Base-by-base conservation (phyloP, 176 grass and related monocot genomes). In the Saccharum officinarum region DNA sequence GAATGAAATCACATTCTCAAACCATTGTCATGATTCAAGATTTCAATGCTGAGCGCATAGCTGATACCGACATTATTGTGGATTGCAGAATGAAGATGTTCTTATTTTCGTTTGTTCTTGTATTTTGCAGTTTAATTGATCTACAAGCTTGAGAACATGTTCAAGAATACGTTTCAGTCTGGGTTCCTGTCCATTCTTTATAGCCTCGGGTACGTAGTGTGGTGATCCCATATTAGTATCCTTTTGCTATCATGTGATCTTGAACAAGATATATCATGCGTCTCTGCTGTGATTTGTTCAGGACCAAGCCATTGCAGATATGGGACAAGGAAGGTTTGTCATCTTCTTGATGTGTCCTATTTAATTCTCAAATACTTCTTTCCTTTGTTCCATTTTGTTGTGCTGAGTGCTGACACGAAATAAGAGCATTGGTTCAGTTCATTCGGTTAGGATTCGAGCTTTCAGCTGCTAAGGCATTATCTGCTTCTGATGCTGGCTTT, bases 301-400 rank as follows among this genome's bases (percentile, higher is more conserved):
- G 97, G 88, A 98, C 89, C 74, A 98, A 95, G 60, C 97, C 97
- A 84, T 85, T 98, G 88, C 97, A 98, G 92, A 98, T 98, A 90
- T 96, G 97, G 93, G 93, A 95, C 65, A 98, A 98, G 86, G 97
- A 98, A 92, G 93, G 93, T 98, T 63, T 1, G 77, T 79, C 76
- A 77, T 84, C 39, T 81, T 88, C 47, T 59, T 77, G 18, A 37
- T 71, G 69, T 33, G 15, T 60, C 78, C 33, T 31, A 3, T 67
- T 49, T 40, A 80, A 1, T 76, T 22, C 64, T 80, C 41, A 55
- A 44, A 72, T 55, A 69, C 20, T 3, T 26, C 0, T 73, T 31
- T 40, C 8, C 2, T 40, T 17, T 64, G 11, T 71, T 14, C 10
- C 16, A 0, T 9, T 5, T 14, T 14, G 30, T 65, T 65, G 22